phyloP scores from a whole-genome alignment of 139 green algal species.

The Chloropicon primus region DNA sequence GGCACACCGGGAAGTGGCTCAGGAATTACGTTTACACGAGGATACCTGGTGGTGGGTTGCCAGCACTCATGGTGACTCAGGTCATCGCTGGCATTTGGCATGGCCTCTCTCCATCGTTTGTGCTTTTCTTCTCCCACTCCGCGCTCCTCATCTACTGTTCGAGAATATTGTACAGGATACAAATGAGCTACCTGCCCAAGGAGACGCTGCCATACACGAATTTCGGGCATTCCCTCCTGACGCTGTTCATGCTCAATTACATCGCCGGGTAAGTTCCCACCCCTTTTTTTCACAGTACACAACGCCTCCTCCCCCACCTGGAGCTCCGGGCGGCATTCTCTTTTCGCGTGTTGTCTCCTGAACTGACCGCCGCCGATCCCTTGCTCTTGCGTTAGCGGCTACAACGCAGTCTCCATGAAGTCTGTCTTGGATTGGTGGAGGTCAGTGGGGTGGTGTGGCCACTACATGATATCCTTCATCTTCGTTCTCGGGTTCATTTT shows the following conservation, averaged over 20 bases:
- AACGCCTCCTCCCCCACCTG: no score
- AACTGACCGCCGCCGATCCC: no score
- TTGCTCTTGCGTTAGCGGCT: no score
- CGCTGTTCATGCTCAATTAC: neutral
- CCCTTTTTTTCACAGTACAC: no score
- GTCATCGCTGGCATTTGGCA: neutral
- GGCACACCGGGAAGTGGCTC: neutral
- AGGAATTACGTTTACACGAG: neutral
- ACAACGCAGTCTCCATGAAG: neutral
- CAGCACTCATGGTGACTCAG: neutral
- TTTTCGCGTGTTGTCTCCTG: no score
- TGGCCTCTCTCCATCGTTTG: neutral
- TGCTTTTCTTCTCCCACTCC: neutral
- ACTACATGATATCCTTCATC: neutral
- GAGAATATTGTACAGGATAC: neutral
- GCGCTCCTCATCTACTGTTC: neutral
- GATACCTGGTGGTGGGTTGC: neutral
- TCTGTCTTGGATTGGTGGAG: neutral
- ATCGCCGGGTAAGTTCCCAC: no score
- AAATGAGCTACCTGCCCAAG: neutral
- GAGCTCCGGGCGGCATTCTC: no score
- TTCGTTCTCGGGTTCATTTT: neutral
- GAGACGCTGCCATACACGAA: neutral
- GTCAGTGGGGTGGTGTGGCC: neutral
- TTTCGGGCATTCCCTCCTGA: neutral